Conservation (phyloP, 2,329 filamentous ascomycete genomes). For the Xylariales sp. region DNA sequence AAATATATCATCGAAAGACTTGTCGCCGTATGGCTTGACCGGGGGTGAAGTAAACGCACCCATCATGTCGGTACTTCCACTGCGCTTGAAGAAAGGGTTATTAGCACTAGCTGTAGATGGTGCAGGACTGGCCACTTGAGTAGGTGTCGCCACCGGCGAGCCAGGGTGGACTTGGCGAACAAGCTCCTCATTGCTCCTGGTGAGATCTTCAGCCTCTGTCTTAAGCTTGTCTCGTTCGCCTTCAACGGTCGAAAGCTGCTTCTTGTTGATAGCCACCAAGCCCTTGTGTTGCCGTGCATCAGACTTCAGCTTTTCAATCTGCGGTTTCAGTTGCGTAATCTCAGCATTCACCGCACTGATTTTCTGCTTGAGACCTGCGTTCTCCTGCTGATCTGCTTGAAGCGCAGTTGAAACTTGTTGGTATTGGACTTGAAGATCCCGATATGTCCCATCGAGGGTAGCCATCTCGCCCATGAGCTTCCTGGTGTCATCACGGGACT, state of each 20-base stretch:
- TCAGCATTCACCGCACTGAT: constrained; percentile 80
- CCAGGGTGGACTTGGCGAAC: constrained; percentile 47
- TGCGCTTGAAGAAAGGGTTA: constrained; percentile 89
- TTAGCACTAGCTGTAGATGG: constrained; percentile 68
- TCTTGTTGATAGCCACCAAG: constrained; percentile 96
- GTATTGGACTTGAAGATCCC: constrained; percentile 80
- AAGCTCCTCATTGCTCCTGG: constrained; percentile 57
- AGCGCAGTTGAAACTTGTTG: constrained; percentile 69
- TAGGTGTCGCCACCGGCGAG: constrained; percentile 40
- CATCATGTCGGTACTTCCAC: constrained; percentile 57
- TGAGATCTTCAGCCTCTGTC: constrained; percentile 67
- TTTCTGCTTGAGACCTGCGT: constrained; percentile 76
- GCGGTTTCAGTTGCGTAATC: constrained; percentile 77
- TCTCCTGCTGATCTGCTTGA: constrained; percentile 85
- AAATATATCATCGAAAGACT: constrained; percentile 82
- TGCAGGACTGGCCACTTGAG: constrained; percentile 64
- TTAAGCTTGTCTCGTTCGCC: constrained; percentile 84
- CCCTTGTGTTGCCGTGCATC: constrained; percentile 95
- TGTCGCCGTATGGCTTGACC: constrained; percentile 45
- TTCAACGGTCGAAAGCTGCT: constrained; percentile 88
- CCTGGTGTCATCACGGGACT: constrained; percentile 73
- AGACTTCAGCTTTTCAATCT: constrained; percentile 87
- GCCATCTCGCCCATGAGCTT: constrained; percentile 82
- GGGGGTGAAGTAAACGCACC: constrained; percentile 47
- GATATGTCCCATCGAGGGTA: constrained; percentile 72